Base-by-base conservation (phyloP, 306 rosid species). In the Acmispon strigosus region DNA sequence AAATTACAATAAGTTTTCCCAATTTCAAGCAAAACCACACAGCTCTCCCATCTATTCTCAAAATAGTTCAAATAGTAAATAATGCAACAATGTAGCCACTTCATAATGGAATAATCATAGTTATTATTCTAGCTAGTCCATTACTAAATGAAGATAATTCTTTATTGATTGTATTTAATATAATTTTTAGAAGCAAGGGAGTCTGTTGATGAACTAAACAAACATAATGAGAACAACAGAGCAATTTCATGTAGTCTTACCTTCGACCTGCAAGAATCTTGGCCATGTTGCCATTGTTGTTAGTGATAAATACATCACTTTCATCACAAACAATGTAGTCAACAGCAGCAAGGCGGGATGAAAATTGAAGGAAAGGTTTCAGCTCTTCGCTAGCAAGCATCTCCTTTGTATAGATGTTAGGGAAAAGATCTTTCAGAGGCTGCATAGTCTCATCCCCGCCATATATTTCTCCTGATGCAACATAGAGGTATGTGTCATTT, bases 251-350 rank as follows among this genome's bases (percentile, higher is more conserved):
- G 16, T 53, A 44, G 42, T 74, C 86, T 72, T 66, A 95, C 99
- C 99, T 95, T 84, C 89, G 88, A 62, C 97, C 99, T 3, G 97
- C 97, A 22, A 95, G 88, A 83, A 95, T 89, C 83, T 89, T 95
- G 73, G 99, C 99, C 99, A 95, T 95, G 80, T 95, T 95, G 64
- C 99, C 99, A 63, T 95, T 91, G 78, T 95, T 95, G 73, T 95
- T 95, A 12, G 99, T 79, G 76, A 89, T 97, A 86, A 95, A 91
- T 22, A 91, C 99, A 69, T 95, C 87, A 12, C 99, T 91, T 75
- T 95, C 96, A 48, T 95, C 97, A 66, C 96, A 86, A 79, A 95
- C 99, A 75, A 89, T 79, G 83, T 95, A 95, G 84, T 95, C 99
- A 69, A 95, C 76, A 61, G 99, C 97, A 76, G 99, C 97, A 63